Conservation (phyloP, 23 red algal species). For the Rhodosorus marinus region DNA sequence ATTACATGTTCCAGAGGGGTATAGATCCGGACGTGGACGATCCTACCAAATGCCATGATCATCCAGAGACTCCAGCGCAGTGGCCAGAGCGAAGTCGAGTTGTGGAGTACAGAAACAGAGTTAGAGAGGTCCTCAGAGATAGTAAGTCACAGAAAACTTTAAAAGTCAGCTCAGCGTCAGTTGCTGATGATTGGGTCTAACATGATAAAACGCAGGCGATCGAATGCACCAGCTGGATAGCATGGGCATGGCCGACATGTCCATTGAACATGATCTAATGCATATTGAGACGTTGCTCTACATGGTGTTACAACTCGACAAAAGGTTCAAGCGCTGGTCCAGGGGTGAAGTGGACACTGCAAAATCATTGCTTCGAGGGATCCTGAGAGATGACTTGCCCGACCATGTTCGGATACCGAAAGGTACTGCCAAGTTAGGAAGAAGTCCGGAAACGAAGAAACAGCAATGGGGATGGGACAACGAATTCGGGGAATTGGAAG, state of each 20-base stretch:
- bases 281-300: conserved; percentile 86
- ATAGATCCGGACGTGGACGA: conserved; percentile 93
- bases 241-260: conserved; percentile 6
- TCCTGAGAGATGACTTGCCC: neutral
- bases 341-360: neutral
- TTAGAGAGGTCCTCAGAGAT: conserved; percentile 5
- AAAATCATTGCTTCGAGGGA: neutral
- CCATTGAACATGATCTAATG: conserved; percentile 83
- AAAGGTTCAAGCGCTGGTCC: neutral
- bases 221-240: too few species aligned
- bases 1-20: conserved; percentile 48
- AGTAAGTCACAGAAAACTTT: neutral
- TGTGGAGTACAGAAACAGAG: conserved; percentile 20
- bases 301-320: conserved; percentile 55
- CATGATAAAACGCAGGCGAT: too few species aligned
- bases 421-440: neutral
- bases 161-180: neutral
- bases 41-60: conserved; percentile 35
- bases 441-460: neutral
- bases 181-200: neutral
- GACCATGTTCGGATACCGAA: neutral
- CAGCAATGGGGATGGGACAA: conserved; percentile 52
- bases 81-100: conserved; percentile 24
- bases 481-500: conserved; percentile 23
- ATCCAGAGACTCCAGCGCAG: conserved; percentile 15